Percentiles rank a stretch among this genome's conserved stretches.
Conservation (phyloP, 2,329 filamentous ascomycete genomes). For the Stromatinia cepivora region DNA sequence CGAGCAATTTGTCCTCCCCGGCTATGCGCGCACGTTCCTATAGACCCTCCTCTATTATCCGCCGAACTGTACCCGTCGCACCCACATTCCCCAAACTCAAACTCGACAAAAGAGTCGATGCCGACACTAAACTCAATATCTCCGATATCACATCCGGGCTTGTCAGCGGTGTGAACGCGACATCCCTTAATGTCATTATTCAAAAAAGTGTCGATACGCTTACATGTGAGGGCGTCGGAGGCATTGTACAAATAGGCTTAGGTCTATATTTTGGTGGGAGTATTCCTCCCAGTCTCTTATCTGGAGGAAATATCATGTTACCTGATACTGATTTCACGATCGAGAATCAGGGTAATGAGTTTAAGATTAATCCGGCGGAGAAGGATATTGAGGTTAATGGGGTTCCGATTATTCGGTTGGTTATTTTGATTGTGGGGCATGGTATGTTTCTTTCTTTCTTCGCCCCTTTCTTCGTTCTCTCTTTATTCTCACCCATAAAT, state of each 20-base stretch:
- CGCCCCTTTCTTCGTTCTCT: background rate
- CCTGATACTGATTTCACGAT: constrained; percentile 5
- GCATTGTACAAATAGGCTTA: background rate
- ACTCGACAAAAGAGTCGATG: background rate
- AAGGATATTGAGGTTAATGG: background rate
- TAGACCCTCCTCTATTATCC: background rate
- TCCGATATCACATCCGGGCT: background rate
- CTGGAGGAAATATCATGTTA: background rate
- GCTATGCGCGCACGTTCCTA: background rate
- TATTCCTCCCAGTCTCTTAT: background rate
- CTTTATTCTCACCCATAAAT: too few relatives aligned
- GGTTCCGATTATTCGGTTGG: background rate
- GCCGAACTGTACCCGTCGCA: background rate
- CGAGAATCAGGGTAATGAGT: background rate
- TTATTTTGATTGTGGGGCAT: constrained; percentile 11
- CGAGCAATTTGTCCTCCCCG: background rate
- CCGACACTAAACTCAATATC: background rate
- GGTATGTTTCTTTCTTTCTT: background rate
- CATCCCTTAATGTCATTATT: background rate
- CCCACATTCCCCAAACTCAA: background rate
- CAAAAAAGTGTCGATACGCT: constrained; percentile 14
- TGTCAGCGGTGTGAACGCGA: constrained; percentile 11
- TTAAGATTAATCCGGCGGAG: constrained; percentile 10
- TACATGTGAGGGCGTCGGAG: constrained; percentile 7
- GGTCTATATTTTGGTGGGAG: background rate